Evolutionary conservation across 1,139 yeast species (phyloP), one percentile per base, ranked within the genome.

Genomic region (Suhomyces bribrorum): DNA sequence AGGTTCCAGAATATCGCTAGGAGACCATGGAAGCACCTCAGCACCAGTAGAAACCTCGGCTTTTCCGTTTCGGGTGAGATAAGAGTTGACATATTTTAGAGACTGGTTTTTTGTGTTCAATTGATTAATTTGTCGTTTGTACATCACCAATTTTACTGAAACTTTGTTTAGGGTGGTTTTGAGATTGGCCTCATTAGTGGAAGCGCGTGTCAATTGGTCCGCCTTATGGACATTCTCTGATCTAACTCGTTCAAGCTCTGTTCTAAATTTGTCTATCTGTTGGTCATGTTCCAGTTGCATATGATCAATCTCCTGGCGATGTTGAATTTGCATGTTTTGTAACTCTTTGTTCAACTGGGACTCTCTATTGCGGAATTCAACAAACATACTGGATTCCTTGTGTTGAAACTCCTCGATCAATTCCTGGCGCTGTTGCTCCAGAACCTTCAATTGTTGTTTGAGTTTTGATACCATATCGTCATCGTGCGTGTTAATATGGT

Each of bases 361-460:
- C 22, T 36, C 43, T 20, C 32, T 34, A 9, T 35, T 32, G 22
- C 32, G 34, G 32, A 23, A 30, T 34, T 36, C 41, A 17, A 32
- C 32, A 20, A 43, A 34, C 40, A 42, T 33, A 8, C 28, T 37
- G 11, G 42, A 40, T 27, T 49, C 49, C 27, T 45, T 43, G 14
- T 26, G 26, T 32, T 49, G 53, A 31, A 46, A 47, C 31, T 49
- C 53, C 26, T 43, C 47, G 5, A 49, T 42, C 7, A 45, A 23
- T 11, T 49, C 53, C 16, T 36, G 32, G 11, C 50, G 34, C 25
- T 41, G 46, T 9, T 25, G n/a, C 12, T 38, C 45, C 23, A 38
- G 43, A 7, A 14, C 28, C 7, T 36, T 32, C 22, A 49, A 29
- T 25, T 44, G 46, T 12, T 27, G 22, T 20, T 25, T 26, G 17